Conservation (phyloP, 1,139 yeast species). For the Geotrichum candidum region DNA sequence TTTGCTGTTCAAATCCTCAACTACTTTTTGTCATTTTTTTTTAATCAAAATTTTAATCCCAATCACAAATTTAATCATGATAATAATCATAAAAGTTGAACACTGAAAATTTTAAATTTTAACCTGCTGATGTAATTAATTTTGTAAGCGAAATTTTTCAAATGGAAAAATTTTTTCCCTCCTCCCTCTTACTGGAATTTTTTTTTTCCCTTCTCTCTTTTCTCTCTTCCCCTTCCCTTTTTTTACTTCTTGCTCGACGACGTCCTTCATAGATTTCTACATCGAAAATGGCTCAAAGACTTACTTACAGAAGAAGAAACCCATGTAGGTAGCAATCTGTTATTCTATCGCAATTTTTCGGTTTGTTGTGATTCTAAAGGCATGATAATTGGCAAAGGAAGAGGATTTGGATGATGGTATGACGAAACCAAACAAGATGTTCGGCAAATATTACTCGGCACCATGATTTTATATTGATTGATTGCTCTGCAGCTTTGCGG, state of each 20-base stretch:
- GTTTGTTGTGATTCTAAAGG: not conserved
- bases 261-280: conserved; percentile 5
- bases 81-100: not conserved
- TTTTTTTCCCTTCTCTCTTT: not conserved
- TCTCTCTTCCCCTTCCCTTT: not conserved
- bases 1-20: not conserved
- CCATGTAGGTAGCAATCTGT: conserved; percentile 16
- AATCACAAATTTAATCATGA: not conserved
- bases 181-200: not conserved
- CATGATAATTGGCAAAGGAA: not conserved
- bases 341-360: not conserved
- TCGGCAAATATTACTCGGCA: not conserved
- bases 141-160: not conserved
- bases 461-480: not conserved
- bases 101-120: not conserved
- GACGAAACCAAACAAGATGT: not conserved
- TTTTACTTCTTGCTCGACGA: conserved; percentile 1
- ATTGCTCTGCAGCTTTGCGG: not conserved
- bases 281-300: conserved; percentile 10
- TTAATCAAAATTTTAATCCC: not conserved
- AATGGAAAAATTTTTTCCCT: conserved; percentile 3
- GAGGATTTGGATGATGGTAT: not conserved
- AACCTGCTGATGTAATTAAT: not conserved
- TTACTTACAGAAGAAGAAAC: conserved; percentile 20
- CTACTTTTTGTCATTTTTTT: not conserved